Evolutionary conservation across 495 filamentous ascomycete genomes (phyloP), one percentile per base, ranked within the genome.

Genomic region (Oidiodendron maius): DNA sequence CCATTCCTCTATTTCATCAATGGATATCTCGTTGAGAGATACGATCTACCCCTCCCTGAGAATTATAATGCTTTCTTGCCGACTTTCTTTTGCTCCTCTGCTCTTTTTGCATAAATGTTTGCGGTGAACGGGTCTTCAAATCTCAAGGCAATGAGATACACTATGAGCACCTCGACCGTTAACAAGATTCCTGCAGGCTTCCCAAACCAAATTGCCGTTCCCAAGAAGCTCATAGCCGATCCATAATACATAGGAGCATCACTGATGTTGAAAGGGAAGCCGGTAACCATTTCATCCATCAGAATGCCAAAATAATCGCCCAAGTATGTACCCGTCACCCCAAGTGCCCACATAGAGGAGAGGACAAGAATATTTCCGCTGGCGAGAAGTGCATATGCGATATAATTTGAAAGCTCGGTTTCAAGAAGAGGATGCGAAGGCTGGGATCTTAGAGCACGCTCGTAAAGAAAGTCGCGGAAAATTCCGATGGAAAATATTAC

Each of bases 221-320:
- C 93, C 32, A 96, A 67, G 68, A 98, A 98, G 69, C 82, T 87
- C 76, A 95, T 72, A 40, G 93, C 90, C 50, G 83, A 88, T 22
- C 93, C 93, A 71, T 88, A 87, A 72, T 98, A 98, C 93, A 98
- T 98, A 34, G 93, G 93, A 30, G 90, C 86, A 52, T 81, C 80
- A 21, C 85, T 91, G 44, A 97, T 70, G 66, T 89, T 96, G 80
- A 98, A 98, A 1, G 93, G 93, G 63, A 98, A 98, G 10, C 84
- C 81, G 4, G 88, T 95, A 37, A 98, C 90, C 40, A 87, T 88
- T 59, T 80, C 74, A 61, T 96, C 90, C 93, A 97, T 94, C 53
- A 98, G 73, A 61, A 98, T 97, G 30, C 93, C 93, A 59, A 95
- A 98, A 71, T 98, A 98, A 71, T 98, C 93, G 48, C 93, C 93